Evolutionary conservation across 352 stramenopile genomes (phyloP).

Genomic region (Pythium graminicola): DNA sequence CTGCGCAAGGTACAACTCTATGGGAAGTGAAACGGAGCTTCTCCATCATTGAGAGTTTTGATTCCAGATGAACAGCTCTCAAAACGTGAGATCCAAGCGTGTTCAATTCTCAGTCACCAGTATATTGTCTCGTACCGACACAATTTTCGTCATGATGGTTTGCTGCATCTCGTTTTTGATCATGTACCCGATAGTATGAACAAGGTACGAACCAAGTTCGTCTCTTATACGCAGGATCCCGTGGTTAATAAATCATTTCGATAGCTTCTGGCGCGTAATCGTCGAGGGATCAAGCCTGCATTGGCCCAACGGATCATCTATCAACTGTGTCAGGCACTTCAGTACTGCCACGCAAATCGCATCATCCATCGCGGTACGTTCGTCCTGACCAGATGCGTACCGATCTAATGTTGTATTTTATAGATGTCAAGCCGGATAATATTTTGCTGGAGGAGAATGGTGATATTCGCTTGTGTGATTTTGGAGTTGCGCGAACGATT

Average conservation of each 20-base stretch:
- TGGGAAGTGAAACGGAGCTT: neutral
- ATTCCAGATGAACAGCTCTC: conserved; percentile 63
- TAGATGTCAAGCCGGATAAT: conserved; percentile 81
- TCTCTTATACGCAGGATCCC: too few species aligned
- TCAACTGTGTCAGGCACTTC: conserved; percentile 67
- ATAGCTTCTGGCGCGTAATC: conserved; percentile 52
- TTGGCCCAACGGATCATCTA: conserved; percentile 47
- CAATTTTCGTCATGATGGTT: conserved; percentile 70
- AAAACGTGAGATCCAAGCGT: conserved; percentile 74
- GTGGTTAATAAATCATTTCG: neutral
- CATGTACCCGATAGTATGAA: conserved; percentile 62
- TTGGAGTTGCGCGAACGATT: conserved; percentile 70
- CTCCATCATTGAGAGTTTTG: neutral
- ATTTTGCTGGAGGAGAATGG: conserved; percentile 69
- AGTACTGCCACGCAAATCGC: conserved; percentile 71
- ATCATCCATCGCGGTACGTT: conserved; percentile 71
- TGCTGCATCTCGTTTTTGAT: conserved; percentile 77
- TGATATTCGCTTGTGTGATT: conserved; percentile 74
- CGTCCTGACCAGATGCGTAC: neutral
- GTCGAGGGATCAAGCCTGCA: conserved; percentile 47
- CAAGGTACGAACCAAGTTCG: conserved; percentile 35
- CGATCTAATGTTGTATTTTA: neutral
- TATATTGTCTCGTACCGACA: conserved; percentile 79
- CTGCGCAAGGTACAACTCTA: conserved; percentile 29
- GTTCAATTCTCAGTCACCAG: conserved; percentile 74